Evolutionary conservation across 306 rosid species (phyloP).

Genomic region (Macrotyloma uniflorum): DNA sequence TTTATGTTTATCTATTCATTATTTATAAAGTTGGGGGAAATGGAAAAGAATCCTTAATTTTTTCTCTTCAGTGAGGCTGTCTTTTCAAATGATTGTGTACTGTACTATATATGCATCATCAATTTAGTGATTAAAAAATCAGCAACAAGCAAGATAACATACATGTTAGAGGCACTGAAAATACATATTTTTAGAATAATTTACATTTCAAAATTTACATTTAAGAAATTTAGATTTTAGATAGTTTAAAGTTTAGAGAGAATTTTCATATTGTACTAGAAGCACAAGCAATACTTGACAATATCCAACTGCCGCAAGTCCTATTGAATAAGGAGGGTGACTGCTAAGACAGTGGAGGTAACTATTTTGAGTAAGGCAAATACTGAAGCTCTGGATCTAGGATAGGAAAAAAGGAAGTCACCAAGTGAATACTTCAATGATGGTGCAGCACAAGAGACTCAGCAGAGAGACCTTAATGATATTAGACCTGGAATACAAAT

Average conservation of each 20-base stretch:
- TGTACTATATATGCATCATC: slow-evolving; percentile 15
- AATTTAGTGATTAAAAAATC: slow-evolving; percentile 34
- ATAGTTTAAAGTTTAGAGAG: too few relatives aligned
- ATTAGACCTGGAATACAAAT: slow-evolving; percentile 27
- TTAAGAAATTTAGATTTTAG: too few relatives aligned
- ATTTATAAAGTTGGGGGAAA: slow-evolving; percentile 5
- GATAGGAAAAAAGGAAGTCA: slow-evolving; percentile 28
- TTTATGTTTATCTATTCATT: slow-evolving; percentile 3
- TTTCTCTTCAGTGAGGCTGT: slow-evolving; percentile 5
- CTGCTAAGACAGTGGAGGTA: slow-evolving; percentile 16
- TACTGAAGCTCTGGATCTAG: slow-evolving; percentile 20
- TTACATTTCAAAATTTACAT: too few relatives aligned
- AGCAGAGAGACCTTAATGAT: not conserved
- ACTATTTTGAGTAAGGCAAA: slow-evolving; percentile 4
- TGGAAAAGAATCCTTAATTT: not conserved
- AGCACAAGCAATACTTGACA: slow-evolving; percentile 15
- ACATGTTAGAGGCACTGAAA: too few relatives aligned
- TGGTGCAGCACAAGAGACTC: not conserved
- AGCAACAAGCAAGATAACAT: slow-evolving; percentile 25
- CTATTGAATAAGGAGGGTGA: slow-evolving; percentile 7
- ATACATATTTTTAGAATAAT: too few relatives aligned
- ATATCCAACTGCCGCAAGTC: slow-evolving; percentile 6
- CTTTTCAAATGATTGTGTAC: slow-evolving; percentile 4
- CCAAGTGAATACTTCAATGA: slow-evolving; percentile 18
- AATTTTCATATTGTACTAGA: too few relatives aligned